Evolutionary conservation across 495 filamentous ascomycete species (phyloP).

Genomic region (Staphylotrichum longicolle): DNA sequence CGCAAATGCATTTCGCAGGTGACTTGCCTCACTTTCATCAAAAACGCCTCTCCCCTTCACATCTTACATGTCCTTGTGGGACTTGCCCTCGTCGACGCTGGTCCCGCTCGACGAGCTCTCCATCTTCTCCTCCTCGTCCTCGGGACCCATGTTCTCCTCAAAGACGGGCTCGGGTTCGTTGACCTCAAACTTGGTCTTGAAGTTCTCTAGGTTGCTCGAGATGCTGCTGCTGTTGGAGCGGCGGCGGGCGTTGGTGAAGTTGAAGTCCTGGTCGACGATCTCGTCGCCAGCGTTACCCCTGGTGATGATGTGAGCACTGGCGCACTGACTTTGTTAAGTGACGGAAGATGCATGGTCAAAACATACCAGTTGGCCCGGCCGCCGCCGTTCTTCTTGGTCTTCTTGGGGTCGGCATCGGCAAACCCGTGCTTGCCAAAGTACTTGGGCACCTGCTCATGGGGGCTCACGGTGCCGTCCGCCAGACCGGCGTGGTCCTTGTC

Average conservation of each 20-base stretch:
- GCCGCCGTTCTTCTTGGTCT: conserved; percentile 93
- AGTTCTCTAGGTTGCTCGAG: conserved; percentile 57
- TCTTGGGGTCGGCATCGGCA: conserved; percentile 77
- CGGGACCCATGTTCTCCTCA: conserved; percentile 67
- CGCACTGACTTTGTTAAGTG: no score
- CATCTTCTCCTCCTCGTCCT: conserved; percentile 52
- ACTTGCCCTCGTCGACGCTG: conserved; percentile 42
- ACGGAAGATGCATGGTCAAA: background rate
- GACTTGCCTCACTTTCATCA: conserved; percentile 24
- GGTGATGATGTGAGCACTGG: background rate
- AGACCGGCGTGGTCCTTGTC: conserved; percentile 79
- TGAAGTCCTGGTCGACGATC: conserved; percentile 74
- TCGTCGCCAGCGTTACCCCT: conserved; percentile 87
- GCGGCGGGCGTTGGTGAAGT: conserved; percentile 79
- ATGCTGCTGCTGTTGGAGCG: conserved; percentile 85
- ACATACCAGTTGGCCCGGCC: conserved; percentile 90
- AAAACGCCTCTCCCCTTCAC: background rate
- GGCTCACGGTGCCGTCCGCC: conserved; percentile 57
- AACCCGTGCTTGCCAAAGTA: conserved; percentile 90
- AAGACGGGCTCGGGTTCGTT: conserved; percentile 82
- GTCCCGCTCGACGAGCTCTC: conserved; percentile 49
- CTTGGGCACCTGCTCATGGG: conserved; percentile 74
- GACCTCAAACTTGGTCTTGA: conserved; percentile 89
- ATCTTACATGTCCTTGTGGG: conserved; percentile 31
- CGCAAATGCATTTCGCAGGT: conserved; percentile 23